Conservation (phyloP, 495 filamentous ascomycete species). For the Achaetomiella virescens region DNA sequence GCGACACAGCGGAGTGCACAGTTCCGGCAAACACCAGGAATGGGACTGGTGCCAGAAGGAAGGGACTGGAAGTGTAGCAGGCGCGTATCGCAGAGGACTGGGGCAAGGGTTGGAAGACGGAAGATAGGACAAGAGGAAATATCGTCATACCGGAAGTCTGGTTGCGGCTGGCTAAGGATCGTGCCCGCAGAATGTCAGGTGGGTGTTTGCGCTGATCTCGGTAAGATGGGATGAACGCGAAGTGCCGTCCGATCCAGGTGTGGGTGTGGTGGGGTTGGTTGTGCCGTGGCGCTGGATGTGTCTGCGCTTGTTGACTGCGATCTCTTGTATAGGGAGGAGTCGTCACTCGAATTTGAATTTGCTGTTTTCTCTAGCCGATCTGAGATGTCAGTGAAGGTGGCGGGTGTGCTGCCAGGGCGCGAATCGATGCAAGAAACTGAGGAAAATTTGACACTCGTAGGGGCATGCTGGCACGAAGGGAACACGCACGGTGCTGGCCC, state of each 20-base stretch:
- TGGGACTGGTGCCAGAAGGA: not conserved
- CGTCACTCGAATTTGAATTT: not conserved
- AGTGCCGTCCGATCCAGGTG: not conserved
- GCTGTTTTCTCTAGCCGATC: not conserved
- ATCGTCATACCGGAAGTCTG: constrained; percentile 2
- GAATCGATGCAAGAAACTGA: not conserved
- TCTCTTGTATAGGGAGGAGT: no score
- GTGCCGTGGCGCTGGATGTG: no score
- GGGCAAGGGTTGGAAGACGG: not conserved
- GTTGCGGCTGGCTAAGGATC: not conserved
- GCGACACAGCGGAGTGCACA: not conserved
- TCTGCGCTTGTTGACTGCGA: no score
- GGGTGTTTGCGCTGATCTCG: constrained; percentile 1
- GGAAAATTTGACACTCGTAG: not conserved
- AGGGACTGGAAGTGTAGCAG: not conserved
- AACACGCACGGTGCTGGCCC: not conserved
- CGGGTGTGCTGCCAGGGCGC: constrained; percentile 1
- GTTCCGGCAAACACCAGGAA: not conserved
- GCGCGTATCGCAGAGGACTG: not conserved
- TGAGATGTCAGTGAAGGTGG: not conserved
- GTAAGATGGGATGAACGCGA: not conserved
- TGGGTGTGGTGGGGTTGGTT: constrained; percentile 3
- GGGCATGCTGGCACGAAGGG: not conserved
- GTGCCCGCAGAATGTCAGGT: constrained; percentile 4
- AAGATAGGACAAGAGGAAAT: not conserved